phyloP scores from a whole-genome alignment of 805 yeast species.

The Wickerhamiella parazyma region DNA sequence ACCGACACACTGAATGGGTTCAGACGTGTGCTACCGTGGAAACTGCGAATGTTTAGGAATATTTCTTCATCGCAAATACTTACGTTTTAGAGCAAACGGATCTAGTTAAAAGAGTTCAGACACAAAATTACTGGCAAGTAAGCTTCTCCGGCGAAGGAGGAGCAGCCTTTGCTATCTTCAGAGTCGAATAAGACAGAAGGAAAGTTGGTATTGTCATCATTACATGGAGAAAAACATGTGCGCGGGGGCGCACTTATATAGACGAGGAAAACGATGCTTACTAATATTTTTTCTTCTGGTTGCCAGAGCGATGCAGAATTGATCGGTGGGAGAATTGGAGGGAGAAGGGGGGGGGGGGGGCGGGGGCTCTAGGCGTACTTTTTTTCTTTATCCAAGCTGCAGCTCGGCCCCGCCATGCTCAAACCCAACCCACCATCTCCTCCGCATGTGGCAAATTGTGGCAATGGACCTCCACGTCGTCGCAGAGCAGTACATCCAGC shows the following conservation, averaged over 20 bases:
- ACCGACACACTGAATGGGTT: conserved; percentile 30
- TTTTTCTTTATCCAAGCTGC: too few relatives aligned
- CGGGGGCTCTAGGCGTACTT: too few relatives aligned
- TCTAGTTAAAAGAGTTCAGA: conserved; percentile 19
- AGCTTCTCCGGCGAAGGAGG: conserved; percentile 19
- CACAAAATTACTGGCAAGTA: conserved; percentile 31
- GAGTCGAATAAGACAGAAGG: conserved; percentile 30
- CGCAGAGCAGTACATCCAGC: conserved; percentile 29
- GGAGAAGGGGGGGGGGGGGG: too few relatives aligned
- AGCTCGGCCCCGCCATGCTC: too few relatives aligned
- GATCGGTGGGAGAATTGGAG: too few relatives aligned
- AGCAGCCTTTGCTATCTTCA: conserved; percentile 29
- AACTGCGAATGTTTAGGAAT: conserved; percentile 31
- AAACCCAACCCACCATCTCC: too few relatives aligned
- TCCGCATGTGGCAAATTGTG: neutral
- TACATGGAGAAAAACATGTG: conserved; percentile 6
- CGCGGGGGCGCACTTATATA: neutral
- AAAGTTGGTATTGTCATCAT: conserved; percentile 29
- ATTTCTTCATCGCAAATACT: conserved; percentile 26
- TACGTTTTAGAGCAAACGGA: conserved; percentile 10
- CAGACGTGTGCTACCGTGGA: conserved; percentile 32
- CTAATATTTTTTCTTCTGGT: too few relatives aligned
- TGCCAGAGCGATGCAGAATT: too few relatives aligned
- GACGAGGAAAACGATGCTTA: neutral
- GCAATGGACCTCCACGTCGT: conserved; percentile 28